Base-by-base conservation (phyloP, 1,284 basidiomycete genomes). In the Abortiporus biennis region DNA sequence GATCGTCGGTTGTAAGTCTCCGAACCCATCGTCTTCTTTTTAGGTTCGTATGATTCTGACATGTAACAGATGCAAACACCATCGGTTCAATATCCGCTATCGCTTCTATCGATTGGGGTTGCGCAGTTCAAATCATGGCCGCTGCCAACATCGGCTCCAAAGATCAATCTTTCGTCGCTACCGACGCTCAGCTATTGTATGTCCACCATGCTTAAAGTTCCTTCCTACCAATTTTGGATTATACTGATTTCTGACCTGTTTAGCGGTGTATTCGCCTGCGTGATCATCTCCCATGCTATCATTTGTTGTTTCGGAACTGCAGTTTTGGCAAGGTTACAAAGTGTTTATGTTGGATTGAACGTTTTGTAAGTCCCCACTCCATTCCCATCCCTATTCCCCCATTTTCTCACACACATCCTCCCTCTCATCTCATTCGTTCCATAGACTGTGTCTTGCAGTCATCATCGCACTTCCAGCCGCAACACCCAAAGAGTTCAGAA, bases 61-160 rank as follows among this genome's bases (percentile, higher is more conserved):
- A n/a, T n/a, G n/a, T n/a, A n/a, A 35, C 13, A 87, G 84, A 87
- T 54, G 67, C 81, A 1, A 87, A 87, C 47, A 85, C 84, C 0
- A 69, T 91, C 29, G 86, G 84, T 1, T 78, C 76, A 16, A 74
- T 89, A 42, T 64, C 84, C 0, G 60, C 73, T 3, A 68, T 87
- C 1, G 84, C 88, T 0, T 86, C 84, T 0, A 78, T 87, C 21
- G 82, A 85, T 47, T 91, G 85, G 85, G 86, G 79, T 20, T 79
- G 76, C 37, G 80, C 85, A 0, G 69, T 85, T 1, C 84, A 87
- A 53, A 63, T 87, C 23, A 75, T 78, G 64, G 84, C 83, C 6
- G 83, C 80, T 0, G 76, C 67, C 1, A 76, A 65, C 38, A 83
- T 87, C 32, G 75, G 76, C 1, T 71, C 77, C 6, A 63, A 67